Conservation (phyloP, 1,284 basidiomycete genomes). For the Microbotryum intermedium region DNA sequence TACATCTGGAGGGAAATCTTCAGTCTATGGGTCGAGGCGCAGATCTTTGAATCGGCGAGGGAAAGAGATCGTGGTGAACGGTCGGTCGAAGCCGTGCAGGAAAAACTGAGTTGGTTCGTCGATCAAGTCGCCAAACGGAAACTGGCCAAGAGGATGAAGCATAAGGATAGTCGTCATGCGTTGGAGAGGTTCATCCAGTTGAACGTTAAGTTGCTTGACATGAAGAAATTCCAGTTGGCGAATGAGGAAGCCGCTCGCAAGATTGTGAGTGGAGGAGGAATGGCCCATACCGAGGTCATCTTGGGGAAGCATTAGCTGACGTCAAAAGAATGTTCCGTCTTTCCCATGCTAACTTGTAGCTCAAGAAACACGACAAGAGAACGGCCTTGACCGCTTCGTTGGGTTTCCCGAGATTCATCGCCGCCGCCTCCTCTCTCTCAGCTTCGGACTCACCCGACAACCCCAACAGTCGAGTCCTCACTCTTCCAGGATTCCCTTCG, state of each 20-base stretch:
- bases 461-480: slow-evolving; percentile 21
- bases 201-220: slow-evolving; percentile 70
- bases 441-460: neutral
- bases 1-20: slow-evolving; percentile 90
- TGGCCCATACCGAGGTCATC: slow-evolving; percentile 30
- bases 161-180: slow-evolving; percentile 56
- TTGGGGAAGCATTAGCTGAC: slow-evolving; percentile 48
- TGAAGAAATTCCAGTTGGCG: slow-evolving; percentile 67
- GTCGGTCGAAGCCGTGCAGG: slow-evolving; percentile 61
- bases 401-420: slow-evolving; percentile 41
- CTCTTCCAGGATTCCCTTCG: slow-evolving; percentile 43
- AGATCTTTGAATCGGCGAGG: slow-evolving; percentile 74
- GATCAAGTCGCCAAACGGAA: slow-evolving; percentile 57
- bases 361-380: slow-evolving; percentile 91
- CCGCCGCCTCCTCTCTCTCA: slow-evolving; percentile 4
- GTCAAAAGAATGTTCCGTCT: slow-evolving; percentile 42
- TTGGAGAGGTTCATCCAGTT: slow-evolving; percentile 71
- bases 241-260: slow-evolving; percentile 68
- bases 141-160: slow-evolving; percentile 55
- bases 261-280: slow-evolving; percentile 31
- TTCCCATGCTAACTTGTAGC: slow-evolving; percentile 24
- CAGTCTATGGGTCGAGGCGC: slow-evolving; percentile 69
- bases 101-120: slow-evolving; percentile 60
- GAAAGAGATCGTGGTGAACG: slow-evolving; percentile 63
- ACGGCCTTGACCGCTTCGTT: slow-evolving; percentile 52